Base-by-base conservation (phyloP, 2,329 filamentous ascomycete genomes). In the Teratosphaeria pseudoeucalypti region DNA sequence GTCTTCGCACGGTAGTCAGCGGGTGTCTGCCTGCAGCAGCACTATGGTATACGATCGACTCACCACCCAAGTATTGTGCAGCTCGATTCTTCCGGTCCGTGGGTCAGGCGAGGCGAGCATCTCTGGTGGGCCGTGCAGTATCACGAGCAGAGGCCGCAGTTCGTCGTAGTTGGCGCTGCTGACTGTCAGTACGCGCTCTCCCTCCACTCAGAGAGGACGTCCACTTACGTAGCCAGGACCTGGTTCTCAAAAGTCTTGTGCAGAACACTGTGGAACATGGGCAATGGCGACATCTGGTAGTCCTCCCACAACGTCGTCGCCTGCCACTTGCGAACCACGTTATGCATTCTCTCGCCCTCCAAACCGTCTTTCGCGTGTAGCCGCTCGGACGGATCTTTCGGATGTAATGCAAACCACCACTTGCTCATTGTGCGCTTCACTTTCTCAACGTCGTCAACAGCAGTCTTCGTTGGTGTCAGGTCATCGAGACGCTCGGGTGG, bases 41-140 rank as follows among this genome's bases (percentile, higher is more conserved):
- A 65, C 63, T 63, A 64, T 60, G 56, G 34, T 56, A 53, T 34
- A 19, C 19, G 56, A 34, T 23, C 19, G 11, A 80, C 89, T 75
- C 80, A 95, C 92, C 68, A 96, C 79, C 84, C 89, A 96, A 6
- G 88, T 85, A 69, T 96, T 96, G 68, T 96, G 91, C 1, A 88
- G 76, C 65, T 94, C 88, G 4, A 95, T 75, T 39, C 81, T 83
- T 58, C 88, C 88, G 57, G 89, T 88, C 1, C 74, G 66, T 3
- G 76, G 76, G 63, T 80, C 74, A 16, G 74, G 71, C 11, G 73
- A 69, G 7, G 74, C 74, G 32, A 73, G 69, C 26, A 78, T 67
- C 57, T 74, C 74, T 14, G 79, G 79, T 81, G 92, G 90, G 69
- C 72, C 70, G 72, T 99, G 94, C 59, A 99, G 87, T 55, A 97